phyloP scores from a whole-genome alignment of 164 flowering plant species.

The Stephania yunnanensis region DNA sequence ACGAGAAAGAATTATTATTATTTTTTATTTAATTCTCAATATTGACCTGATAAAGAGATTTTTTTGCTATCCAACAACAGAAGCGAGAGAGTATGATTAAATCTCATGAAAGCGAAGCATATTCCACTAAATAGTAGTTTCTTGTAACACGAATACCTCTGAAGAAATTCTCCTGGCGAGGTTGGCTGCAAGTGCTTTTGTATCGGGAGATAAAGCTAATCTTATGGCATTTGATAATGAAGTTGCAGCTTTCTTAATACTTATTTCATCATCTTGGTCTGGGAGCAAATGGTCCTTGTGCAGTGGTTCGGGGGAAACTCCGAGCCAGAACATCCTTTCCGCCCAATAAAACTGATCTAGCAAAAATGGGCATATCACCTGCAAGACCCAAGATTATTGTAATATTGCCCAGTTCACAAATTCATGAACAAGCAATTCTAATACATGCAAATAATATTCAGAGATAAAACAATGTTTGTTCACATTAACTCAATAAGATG shows the following conservation, averaged over 20 bases:
- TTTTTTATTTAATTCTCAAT: no score
- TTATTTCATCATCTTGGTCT: constrained; percentile 34
- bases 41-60: no score
- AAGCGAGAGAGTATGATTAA: no score
- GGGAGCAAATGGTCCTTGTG: constrained; percentile 54
- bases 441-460: not conserved
- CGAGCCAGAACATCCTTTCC: constrained; percentile 94
- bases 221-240: constrained; percentile 42
- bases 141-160: constrained; percentile 45
- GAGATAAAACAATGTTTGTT: no score
- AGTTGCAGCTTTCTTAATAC: constrained; percentile 48
- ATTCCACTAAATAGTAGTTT: not conserved
- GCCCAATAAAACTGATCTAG: constrained; percentile 98
- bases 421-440: not conserved
- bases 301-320: constrained; percentile 83
- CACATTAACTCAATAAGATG: no score
- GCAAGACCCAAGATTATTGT: constrained; percentile 14
- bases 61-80: no score
- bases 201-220: constrained; percentile 45
- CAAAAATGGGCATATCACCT: constrained; percentile 88
- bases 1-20: no score
- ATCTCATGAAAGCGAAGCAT: not conserved
- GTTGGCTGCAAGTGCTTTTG: constrained; percentile 52
- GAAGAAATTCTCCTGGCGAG: constrained; percentile 47
- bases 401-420: not conserved